A percentile compares a stretch with the other conserved stretches of the same genome.
Conservation (phyloP, 2,329 filamentous ascomycete genomes). For the Trichophyton verrucosum region DNA sequence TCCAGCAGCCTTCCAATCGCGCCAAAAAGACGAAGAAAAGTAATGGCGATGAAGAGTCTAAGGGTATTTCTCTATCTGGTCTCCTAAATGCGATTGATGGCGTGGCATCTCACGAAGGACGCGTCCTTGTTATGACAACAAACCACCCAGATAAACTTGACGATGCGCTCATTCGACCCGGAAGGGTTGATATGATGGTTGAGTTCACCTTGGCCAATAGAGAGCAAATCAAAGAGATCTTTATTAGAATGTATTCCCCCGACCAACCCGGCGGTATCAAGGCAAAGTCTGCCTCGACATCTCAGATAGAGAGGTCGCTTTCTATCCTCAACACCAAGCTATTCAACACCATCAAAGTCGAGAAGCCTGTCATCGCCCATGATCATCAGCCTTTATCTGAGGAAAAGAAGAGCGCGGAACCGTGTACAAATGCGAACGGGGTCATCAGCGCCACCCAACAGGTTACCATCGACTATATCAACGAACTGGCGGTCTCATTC, state of each 20-base stretch:
- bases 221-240: slow-evolving; percentile 18
- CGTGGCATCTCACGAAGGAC: slow-evolving; percentile 55
- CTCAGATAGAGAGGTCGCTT: background rate
- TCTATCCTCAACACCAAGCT: background rate
- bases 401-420: background rate
- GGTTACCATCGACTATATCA: background rate
- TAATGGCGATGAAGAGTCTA: background rate
- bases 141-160: slow-evolving; percentile 56
- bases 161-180: slow-evolving; percentile 51
- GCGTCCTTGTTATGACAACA: slow-evolving; percentile 62
- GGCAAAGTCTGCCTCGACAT: background rate
- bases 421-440: background rate
- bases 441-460: background rate
- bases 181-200: slow-evolving; percentile 46
- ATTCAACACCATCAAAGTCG: background rate
- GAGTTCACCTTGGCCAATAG: slow-evolving; percentile 24
- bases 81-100: slow-evolving; percentile 60
- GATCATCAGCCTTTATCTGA: background rate
- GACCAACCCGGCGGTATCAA: background rate
- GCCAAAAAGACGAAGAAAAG: slow-evolving; percentile 10
- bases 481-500: slow-evolving; percentile 34
- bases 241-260: slow-evolving; percentile 19
- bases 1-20: background rate
- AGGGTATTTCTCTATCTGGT: slow-evolving; percentile 51
- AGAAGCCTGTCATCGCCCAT: background rate